Conservation (phyloP, 2,329 filamentous ascomycete genomes). For the Cyphellophora attinorum region DNA sequence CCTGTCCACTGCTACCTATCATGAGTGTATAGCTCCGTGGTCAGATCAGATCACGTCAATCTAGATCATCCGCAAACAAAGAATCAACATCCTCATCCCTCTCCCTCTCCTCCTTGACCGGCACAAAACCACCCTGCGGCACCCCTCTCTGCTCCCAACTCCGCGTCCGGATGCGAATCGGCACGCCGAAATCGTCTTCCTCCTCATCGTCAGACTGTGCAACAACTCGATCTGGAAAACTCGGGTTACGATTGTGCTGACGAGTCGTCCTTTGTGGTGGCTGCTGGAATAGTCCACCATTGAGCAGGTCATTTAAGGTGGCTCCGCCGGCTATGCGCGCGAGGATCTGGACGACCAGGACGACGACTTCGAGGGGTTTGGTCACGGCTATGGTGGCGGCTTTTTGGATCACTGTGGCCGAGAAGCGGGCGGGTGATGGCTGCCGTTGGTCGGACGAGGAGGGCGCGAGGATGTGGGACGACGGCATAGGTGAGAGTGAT, state of each 20-base stretch:
- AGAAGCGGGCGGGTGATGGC: conserved; percentile 18
- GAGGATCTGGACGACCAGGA: conserved; percentile 72
- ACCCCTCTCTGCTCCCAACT: conserved; percentile 2
- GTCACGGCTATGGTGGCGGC: conserved; percentile 68
- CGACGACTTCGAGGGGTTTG: conserved; percentile 69
- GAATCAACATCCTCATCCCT: background rate
- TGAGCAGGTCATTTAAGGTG: conserved; percentile 21
- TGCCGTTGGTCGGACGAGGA: too few species aligned
- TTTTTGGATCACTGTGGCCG: conserved; percentile 54
- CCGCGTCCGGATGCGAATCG: conserved; percentile 17
- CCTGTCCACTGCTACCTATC: too few species aligned
- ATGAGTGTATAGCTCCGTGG: background rate
- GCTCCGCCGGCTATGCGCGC: conserved; percentile 55
- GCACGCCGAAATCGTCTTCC: conserved; percentile 24
- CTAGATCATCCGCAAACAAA: background rate
- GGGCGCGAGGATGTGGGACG: conserved; percentile 55
- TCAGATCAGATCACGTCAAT: background rate
- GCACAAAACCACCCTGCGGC: background rate
- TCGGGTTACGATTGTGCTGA: conserved; percentile 5
- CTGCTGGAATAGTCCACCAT: conserved; percentile 14
- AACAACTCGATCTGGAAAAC: conserved; percentile 10
- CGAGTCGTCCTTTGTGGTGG: conserved; percentile 15
- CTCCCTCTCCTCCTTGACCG: background rate
- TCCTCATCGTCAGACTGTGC: conserved; percentile 12
- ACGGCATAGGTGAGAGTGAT: conserved; percentile 47